Evolutionary conservation across 2,329 filamentous ascomycete species (phyloP).

Genomic region (Ilyonectria robusta): DNA sequence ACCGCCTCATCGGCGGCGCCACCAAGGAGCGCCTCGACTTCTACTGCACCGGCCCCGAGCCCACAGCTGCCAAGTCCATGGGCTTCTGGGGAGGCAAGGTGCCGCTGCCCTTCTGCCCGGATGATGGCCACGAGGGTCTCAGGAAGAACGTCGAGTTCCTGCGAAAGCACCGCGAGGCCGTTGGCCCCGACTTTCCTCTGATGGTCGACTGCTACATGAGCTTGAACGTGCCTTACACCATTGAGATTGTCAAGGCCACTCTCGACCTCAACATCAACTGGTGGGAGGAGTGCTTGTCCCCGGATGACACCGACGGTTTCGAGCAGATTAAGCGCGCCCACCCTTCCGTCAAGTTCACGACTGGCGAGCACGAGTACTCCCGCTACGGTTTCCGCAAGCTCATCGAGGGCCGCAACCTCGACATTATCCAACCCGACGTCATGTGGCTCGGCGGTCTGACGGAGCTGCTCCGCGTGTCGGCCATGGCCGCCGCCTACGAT

Average conservation of each 20-base stretch:
- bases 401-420: slow-evolving; percentile 90
- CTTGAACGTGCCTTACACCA: slow-evolving; percentile 91
- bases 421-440: slow-evolving; percentile 95
- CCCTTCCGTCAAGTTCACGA: slow-evolving; percentile 93
- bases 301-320: slow-evolving; percentile 93
- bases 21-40: slow-evolving; percentile 88
- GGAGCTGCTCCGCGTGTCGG: slow-evolving; percentile 89
- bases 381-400: slow-evolving; percentile 96
- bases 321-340: slow-evolving; percentile 91
- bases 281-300: slow-evolving; percentile 96
- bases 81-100: slow-evolving; percentile 95
- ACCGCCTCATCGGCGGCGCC: slow-evolving; percentile 93
- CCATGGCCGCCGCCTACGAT: slow-evolving; percentile 93
- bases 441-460: slow-evolving; percentile 98
- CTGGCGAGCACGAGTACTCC: slow-evolving; percentile 95
- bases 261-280: slow-evolving; percentile 92
- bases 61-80: slow-evolving; percentile 83
- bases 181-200: slow-evolving; percentile 91
- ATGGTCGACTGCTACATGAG: slow-evolving; percentile 99
- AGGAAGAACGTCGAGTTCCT: slow-evolving; percentile 93
- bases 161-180: slow-evolving; percentile 84
- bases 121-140: slow-evolving; percentile 85
- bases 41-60: slow-evolving; percentile 94
- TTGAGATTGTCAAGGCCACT: slow-evolving; percentile 88
- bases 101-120: slow-evolving; percentile 89